phyloP scores from a whole-genome alignment of 129 eudicot species.

The Glebionis coronaria region DNA sequence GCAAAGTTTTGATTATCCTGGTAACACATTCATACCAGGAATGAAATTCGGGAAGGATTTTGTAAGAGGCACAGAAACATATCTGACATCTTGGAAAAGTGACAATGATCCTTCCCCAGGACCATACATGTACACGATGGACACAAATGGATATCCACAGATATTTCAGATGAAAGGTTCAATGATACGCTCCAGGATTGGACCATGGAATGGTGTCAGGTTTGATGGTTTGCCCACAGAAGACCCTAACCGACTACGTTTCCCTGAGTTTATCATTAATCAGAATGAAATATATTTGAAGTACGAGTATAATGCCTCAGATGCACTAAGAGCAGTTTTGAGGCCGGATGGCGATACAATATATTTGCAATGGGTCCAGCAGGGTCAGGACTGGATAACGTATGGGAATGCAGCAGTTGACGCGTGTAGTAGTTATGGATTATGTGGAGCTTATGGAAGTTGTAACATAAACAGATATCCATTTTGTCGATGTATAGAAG shows the following conservation, averaged over 20 bases:
- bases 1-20: constrained; percentile 38
- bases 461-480: too few species aligned
- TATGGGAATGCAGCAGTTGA: constrained; percentile 9
- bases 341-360: constrained; percentile 29
- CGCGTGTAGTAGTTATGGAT: constrained; percentile 27
- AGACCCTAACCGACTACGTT: neutral
- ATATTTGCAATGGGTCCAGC: constrained; percentile 31
- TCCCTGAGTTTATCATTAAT: constrained; percentile 13
- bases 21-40: constrained; percentile 27
- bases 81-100: too few species aligned
- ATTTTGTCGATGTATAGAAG: too few species aligned
- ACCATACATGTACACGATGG: neutral
- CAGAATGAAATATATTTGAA: constrained; percentile 25
- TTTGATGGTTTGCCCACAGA: constrained; percentile 26
- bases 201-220: constrained; percentile 43
- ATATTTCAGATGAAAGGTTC: neutral
- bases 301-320: neutral
- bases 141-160: constrained; percentile 24
- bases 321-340: neutral
- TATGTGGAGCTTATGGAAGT: constrained; percentile 34
- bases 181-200: constrained; percentile 12
- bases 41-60: constrained; percentile 35
- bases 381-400: constrained; percentile 22
- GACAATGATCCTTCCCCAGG: too few species aligned
- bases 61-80: constrained; percentile 17